Evolutionary conservation across 2,329 filamentous ascomycete genomes (phyloP), one percentile per base, ranked within the genome.

Genomic region (Diplodia mutila): DNA sequence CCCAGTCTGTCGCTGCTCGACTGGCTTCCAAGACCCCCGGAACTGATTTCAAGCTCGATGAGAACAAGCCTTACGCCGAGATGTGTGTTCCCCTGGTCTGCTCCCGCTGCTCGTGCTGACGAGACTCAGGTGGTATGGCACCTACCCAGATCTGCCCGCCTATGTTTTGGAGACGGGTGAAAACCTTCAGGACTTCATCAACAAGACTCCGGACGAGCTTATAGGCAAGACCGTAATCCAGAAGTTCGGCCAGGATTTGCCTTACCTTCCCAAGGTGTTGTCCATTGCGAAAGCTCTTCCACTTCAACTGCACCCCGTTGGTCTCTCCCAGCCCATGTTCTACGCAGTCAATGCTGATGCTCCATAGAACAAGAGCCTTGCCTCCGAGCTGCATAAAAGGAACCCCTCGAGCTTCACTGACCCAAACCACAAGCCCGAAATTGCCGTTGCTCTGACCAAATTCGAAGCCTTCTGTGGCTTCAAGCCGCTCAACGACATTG

Each of bases 391-490:
- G 2, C 89, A 93, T 78, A 75, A 84, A 65, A 76, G 87, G 70
- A 83, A 92, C 65, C 90, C 90, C 0, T 78, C 86, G 2, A 85
- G 87, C 67, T 93, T 91, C 76, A 86, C 86, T 1, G 90, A 94
- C 71, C 80, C 85, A 2, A 93, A 93, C 76, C 90, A 93, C 81
- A 93, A 93, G 78, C 91, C 91, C 1, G 91, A 94, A 75, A 93
- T 94, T 65, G 90, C 91, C 0, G 81, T 94, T 1, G 90, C 91
- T 0, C 79, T 93, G 0, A 84, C 85, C 14, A 85, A 87, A 25
- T 93, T 94, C 72, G 90, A 93, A 76, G 87, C 90, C 0, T 93
- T 94, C 72, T 89, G 88, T 11, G 91, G 91, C 6, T 93, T 89
- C 81, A 93, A 91, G 74, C 87, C 89, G 0, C 79, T 91, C 0